Percentiles rank a stretch among this genome's conserved stretches.
Conservation (phyloP, 345 rosid species). For the Melaleuca alternifolia region DNA sequence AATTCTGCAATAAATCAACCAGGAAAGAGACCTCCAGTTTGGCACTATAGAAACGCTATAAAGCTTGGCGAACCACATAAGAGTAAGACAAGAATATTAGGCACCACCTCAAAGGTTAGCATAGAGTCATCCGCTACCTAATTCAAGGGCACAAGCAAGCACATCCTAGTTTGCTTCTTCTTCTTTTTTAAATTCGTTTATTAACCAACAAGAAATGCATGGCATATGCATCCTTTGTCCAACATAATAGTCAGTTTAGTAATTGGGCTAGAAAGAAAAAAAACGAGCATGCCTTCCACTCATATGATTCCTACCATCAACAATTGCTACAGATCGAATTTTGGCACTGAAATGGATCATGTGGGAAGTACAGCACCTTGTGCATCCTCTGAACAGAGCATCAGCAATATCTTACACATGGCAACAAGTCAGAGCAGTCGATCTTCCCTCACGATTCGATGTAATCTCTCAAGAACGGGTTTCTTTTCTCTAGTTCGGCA, state of each 20-base stretch:
- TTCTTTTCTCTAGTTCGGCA: conserved; percentile 35
- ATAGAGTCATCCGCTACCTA: background rate
- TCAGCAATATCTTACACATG: background rate
- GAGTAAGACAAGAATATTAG: background rate
- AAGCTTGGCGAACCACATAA: background rate
- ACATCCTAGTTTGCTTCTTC: background rate
- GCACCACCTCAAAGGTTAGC: background rate
- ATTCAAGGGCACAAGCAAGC: background rate
- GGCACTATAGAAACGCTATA: background rate
- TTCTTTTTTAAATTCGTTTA: background rate
- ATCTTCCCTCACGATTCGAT: background rate
- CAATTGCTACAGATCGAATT: background rate
- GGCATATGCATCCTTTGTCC: background rate
- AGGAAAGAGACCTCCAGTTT: background rate
- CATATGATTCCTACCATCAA: background rate
- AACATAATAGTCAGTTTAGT: background rate
- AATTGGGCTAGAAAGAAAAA: background rate
- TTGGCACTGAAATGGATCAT: background rate
- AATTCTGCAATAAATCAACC: background rate
- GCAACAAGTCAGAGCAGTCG: background rate
- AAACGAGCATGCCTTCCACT: background rate
- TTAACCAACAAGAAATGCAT: background rate
- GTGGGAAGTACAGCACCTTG: background rate
- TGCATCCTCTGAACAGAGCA: background rate
- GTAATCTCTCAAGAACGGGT: conserved; percentile 40